phyloP scores from a whole-genome alignment of 306 rosid genomes.

The Prunus mira region DNA sequence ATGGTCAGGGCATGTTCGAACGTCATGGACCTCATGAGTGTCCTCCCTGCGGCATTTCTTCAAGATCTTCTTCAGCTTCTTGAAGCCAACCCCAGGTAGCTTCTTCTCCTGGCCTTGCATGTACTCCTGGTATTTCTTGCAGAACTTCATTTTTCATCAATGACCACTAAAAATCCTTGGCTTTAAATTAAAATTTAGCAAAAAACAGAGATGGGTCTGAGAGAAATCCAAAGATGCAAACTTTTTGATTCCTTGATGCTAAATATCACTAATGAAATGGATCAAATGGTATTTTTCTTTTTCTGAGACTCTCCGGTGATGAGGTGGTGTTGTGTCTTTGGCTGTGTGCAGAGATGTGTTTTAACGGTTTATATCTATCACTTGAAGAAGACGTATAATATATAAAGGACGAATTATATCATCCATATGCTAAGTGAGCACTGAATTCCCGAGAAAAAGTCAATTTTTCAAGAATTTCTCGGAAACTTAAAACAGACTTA shows the following conservation, averaged over 20 bases:
- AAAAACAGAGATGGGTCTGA: neutral
- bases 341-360: too few relatives aligned
- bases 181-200: neutral
- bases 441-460: neutral
- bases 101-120: slow-evolving; percentile 72
- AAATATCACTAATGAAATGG: too few relatives aligned
- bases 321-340: too few relatives aligned
- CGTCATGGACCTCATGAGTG: slow-evolving; percentile 19
- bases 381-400: neutral
- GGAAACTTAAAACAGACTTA: neutral
- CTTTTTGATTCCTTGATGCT: too few relatives aligned
- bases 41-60: slow-evolving; percentile 58
- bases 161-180: neutral
- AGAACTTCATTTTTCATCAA: slow-evolving; percentile 69
- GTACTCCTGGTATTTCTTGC: slow-evolving; percentile 84
- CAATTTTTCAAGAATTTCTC: neutral
- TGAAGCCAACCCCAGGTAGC: slow-evolving; percentile 77
- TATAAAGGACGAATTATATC: neutral
- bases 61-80: slow-evolving; percentile 84
- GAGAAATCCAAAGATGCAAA: neutral
- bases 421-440: neutral
- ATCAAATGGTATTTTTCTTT: too few relatives aligned
- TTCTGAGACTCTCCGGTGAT: neutral
- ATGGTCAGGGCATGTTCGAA: slow-evolving; percentile 54
- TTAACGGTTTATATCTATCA: neutral